Evolutionary conservation across 805 yeast genomes (phyloP).

Genomic region (Ogataea wickerhamii): DNA sequence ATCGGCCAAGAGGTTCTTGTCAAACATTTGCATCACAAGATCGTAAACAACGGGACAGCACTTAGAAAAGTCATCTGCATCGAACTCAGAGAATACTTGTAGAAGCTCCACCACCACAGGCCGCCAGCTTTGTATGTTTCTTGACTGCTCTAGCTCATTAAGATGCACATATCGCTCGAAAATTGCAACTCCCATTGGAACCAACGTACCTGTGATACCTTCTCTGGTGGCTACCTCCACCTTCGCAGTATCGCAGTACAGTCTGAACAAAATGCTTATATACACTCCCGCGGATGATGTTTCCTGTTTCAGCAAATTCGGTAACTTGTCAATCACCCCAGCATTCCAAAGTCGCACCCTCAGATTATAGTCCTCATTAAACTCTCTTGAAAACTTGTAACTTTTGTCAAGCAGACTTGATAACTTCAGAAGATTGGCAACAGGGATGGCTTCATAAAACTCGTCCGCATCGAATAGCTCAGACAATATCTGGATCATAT

Average conservation of each 20-base stretch:
- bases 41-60: constrained; percentile 60
- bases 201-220: constrained; percentile 49
- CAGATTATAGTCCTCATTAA: constrained; percentile 84
- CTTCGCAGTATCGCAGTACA: constrained; percentile 66
- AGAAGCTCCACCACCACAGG: constrained; percentile 89
- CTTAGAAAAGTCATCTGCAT: constrained; percentile 61
- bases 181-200: constrained; percentile 70
- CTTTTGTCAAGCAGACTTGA: constrained; percentile 61
- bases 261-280: constrained; percentile 72
- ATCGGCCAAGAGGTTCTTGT: constrained; percentile 58
- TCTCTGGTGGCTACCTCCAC: constrained; percentile 44
- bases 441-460: constrained; percentile 70
- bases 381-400: constrained; percentile 77
- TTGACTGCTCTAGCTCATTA: constrained; percentile 73
- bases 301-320: constrained; percentile 89
- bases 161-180: constrained; percentile 65
- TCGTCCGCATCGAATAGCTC: constrained; percentile 71
- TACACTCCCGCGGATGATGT: constrained; percentile 85
- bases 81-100: constrained; percentile 77
- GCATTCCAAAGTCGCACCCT: constrained; percentile 88
- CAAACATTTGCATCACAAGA: constrained; percentile 54
- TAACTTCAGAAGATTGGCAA: constrained; percentile 54
- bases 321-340: constrained; percentile 87
- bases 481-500: constrained; percentile 81
- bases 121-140: constrained; percentile 81